phyloP scores from a whole-genome alignment of 2,329 filamentous ascomycete species.

The Colletotrichum sp. region DNA sequence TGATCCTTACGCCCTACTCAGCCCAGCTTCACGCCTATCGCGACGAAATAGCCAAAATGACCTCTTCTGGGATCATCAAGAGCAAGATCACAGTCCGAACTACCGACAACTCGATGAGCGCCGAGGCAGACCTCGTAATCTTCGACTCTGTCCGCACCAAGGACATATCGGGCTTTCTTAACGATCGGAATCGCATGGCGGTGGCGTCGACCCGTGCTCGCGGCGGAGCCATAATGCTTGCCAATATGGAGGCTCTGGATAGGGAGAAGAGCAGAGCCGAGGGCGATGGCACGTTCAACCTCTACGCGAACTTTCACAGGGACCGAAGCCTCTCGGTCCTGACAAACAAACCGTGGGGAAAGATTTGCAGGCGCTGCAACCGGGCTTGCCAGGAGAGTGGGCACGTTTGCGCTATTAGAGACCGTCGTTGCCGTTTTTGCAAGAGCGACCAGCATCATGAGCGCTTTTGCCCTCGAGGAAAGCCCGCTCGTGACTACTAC shows the following conservation, averaged over 20 bases:
- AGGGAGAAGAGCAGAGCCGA: not conserved
- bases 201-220: slow-evolving; percentile 6
- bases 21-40: not conserved
- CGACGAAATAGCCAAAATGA: not conserved
- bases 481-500: not conserved
- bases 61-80: not conserved
- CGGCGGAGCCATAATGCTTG: not conserved
- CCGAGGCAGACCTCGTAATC: slow-evolving; percentile 7
- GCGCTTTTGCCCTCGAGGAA: not conserved
- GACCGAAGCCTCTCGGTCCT: not conserved
- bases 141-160: not conserved
- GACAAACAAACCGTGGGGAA: not conserved
- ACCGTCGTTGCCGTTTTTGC: not conserved
- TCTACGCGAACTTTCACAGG: not conserved
- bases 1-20: slow-evolving; percentile 2
- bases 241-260: not conserved
- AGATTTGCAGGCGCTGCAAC: not conserved
- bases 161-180: not conserved
- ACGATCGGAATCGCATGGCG: not conserved
- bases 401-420: not conserved
- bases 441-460: not conserved
- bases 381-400: not conserved
- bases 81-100: not conserved
- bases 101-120: slow-evolving; percentile 3
- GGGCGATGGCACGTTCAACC: not conserved